These are phyloP conservation scores for Exobasidium cylindrosporum DNA, from an alignment of 1,284 basidiomycete species.

Conservation along the genomic window DNA sequence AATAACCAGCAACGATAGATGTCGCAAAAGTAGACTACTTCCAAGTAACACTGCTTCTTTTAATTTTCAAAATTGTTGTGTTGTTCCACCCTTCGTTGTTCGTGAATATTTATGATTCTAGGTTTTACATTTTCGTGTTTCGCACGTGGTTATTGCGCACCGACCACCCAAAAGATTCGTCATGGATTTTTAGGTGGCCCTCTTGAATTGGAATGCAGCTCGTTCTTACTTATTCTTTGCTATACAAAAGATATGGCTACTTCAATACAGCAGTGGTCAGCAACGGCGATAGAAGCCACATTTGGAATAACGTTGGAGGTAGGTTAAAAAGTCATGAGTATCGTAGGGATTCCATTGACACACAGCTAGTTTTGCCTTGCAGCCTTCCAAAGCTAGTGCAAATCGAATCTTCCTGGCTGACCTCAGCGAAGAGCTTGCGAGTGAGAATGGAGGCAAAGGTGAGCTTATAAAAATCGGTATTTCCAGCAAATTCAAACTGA, in stretches of 20 bases:
- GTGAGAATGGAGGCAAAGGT: constrained; percentile 65
- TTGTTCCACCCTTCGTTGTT: too few species aligned
- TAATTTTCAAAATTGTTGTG: too few species aligned
- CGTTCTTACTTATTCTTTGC: too few species aligned
- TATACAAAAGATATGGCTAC: constrained; percentile 21
- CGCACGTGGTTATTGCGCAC: background rate
- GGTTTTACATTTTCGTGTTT: background rate
- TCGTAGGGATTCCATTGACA: background rate
- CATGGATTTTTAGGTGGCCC: background rate
- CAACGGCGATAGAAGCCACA: constrained; percentile 66
- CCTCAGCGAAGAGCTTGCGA: constrained; percentile 68
- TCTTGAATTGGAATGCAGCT: too few species aligned
- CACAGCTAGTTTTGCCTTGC: background rate
- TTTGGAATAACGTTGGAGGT: constrained; percentile 78
- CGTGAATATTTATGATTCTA: background rate
- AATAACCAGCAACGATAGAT: background rate
- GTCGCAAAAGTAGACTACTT: background rate
- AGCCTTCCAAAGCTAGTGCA: background rate
- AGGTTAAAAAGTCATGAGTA: too few species aligned
- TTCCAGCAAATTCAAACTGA: background rate
- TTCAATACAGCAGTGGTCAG: constrained; percentile 65
- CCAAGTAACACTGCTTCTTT: too few species aligned
- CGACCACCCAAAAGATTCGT: background rate
- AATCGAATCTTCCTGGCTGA: constrained; percentile 77
- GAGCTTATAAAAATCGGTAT: background rate